Evolutionary conservation across 768 basidiomycete genomes (phyloP).

Genomic region (Amanita rubescens): DNA sequence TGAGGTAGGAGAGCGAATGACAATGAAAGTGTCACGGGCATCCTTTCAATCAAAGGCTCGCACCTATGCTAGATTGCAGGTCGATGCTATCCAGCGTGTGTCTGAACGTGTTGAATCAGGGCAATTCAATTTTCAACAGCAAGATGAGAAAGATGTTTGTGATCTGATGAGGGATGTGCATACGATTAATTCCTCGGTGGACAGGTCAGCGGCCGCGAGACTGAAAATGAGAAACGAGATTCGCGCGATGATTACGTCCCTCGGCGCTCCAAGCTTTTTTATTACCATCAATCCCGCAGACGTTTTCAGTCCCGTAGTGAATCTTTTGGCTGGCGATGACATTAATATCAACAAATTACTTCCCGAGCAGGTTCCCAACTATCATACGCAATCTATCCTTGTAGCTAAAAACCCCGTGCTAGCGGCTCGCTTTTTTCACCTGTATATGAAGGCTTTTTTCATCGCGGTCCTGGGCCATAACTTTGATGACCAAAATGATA

Average conservation of each 20-base stretch:
- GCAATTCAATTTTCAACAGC: too few species aligned
- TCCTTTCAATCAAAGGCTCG: too few species aligned
- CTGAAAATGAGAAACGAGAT: too few species aligned
- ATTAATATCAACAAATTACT: conserved; percentile 32
- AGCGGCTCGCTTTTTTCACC: conserved; percentile 35
- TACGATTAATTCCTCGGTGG: conserved; percentile 3
- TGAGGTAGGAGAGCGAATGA: too few species aligned
- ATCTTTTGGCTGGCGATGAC: conserved; percentile 28
- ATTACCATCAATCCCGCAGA: conserved; percentile 38
- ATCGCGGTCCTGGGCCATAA: conserved; percentile 18
- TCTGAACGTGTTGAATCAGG: too few species aligned
- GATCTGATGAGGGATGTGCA: too few species aligned
- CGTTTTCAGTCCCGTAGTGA: conserved; percentile 34
- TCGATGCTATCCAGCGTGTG: too few species aligned
- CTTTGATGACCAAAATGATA: too few species aligned
- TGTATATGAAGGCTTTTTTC: conserved; percentile 30
- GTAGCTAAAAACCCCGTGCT: conserved; percentile 33
- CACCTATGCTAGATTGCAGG: too few species aligned
- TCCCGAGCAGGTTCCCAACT: conserved; percentile 22
- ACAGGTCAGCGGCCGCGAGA: background rate
- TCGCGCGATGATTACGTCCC: conserved; percentile 16
- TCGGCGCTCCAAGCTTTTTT: conserved; percentile 34
- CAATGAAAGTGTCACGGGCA: too few species aligned
- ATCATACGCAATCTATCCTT: conserved; percentile 23
- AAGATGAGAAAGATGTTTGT: too few species aligned